Percentiles rank a stretch among this genome's conserved stretches.
Conservation (phyloP, 768 basidiomycete species). For the Auriculariales sp. region DNA sequence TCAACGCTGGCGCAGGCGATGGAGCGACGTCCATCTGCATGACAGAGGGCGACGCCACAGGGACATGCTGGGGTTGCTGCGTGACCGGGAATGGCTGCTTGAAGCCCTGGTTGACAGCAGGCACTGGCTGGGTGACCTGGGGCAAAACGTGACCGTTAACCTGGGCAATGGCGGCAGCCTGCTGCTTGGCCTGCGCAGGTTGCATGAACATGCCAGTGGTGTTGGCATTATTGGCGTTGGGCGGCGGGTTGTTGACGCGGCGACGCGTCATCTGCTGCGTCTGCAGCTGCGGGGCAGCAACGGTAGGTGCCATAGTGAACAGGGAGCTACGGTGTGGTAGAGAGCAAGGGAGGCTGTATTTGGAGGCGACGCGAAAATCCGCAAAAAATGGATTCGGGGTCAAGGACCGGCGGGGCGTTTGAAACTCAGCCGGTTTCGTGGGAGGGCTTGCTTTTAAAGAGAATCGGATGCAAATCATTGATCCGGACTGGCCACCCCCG, state of each 20-base stretch:
- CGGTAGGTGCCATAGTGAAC: no score
- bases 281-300: not conserved
- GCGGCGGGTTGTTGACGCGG: not conserved
- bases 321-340: no score
- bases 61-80: not conserved
- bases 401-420: no score
- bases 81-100: not conserved
- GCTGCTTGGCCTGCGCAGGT: not conserved
- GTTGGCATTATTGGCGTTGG: no score
- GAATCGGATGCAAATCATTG: no score
- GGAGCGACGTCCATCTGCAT: slow-evolving; percentile 15
- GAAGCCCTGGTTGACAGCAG: not conserved
- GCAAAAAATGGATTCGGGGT: no score
- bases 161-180: not conserved
- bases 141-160: not conserved
- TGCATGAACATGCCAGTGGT: not conserved
- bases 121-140: not conserved
- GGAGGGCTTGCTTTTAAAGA: no score
- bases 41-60: not conserved
- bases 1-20: slow-evolving; percentile 57
- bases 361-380: no score
- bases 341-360: no score
- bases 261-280: not conserved
- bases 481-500: no score
- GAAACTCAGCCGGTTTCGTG: no score